Conservation (phyloP, 306 rosid genomes). For the Lotus japonicus region DNA sequence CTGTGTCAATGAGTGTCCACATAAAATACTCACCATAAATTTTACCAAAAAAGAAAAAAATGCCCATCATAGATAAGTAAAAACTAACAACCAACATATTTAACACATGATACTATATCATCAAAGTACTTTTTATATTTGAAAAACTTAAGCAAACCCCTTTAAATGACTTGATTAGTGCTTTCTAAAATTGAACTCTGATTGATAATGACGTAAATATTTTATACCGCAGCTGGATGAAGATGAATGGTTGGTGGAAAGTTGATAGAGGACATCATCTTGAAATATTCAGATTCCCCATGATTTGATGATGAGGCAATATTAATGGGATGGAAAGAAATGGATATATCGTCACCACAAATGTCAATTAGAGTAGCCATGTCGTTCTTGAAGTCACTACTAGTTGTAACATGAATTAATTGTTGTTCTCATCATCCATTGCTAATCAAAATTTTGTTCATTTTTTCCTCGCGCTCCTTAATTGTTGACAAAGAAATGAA, state of each 20-base stretch:
- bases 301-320: slow-evolving; percentile 20
- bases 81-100: no score
- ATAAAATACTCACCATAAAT: no score
- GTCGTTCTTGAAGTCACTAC: background rate
- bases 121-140: no score
- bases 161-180: background rate
- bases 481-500: background rate
- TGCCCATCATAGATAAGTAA: no score
- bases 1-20: no score
- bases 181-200: background rate
- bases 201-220: background rate
- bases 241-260: slow-evolving; percentile 10
- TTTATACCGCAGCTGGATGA: background rate
- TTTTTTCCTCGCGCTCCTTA: background rate
- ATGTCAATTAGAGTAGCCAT: slow-evolving; percentile 13
- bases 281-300: slow-evolving; percentile 13
- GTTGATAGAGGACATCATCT: slow-evolving; percentile 7
- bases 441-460: background rate
- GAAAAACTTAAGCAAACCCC: background rate
- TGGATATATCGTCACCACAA: background rate
- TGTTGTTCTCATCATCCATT: background rate
- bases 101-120: no score
- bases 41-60: no score
- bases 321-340: slow-evolving; percentile 9
- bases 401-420: background rate